phyloP scores from a whole-genome alignment of 1,139 yeast genomes.

The Taphrina confusa region DNA sequence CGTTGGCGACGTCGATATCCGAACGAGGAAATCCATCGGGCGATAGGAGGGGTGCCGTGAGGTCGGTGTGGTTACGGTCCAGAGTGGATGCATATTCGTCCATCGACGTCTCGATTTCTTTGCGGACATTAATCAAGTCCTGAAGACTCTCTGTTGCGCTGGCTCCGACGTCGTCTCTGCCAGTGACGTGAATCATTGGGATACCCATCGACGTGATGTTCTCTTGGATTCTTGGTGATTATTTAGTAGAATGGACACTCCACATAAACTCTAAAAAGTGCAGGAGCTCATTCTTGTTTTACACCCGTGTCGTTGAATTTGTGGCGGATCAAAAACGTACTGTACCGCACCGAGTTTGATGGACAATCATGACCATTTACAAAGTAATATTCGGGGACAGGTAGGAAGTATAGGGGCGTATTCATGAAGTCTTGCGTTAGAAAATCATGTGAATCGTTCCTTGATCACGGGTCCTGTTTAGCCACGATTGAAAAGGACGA shows the following conservation, averaged over 20 bases:
- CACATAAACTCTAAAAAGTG: no score
- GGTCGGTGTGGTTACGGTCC: constrained; percentile 52
- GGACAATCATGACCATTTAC: no score
- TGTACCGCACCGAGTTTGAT: no score
- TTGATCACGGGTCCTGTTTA: background rate
- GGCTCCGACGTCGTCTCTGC: constrained; percentile 2
- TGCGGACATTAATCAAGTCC: constrained; percentile 40
- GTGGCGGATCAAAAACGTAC: no score
- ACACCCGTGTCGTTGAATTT: no score
- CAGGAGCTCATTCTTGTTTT: no score
- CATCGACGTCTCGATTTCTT: constrained; percentile 43
- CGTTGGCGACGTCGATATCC: constrained; percentile 71
- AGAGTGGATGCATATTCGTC: constrained; percentile 44
- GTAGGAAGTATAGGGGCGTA: no score
- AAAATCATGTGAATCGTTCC: constrained; percentile 6
- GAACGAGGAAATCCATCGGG: constrained; percentile 80
- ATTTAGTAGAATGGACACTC: no score
- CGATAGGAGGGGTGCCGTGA: constrained; percentile 66
- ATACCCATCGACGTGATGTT: constrained; percentile 28
- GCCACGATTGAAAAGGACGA: background rate
- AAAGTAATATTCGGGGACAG: no score
- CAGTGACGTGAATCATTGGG: constrained; percentile 33
- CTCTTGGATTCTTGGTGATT: no score
- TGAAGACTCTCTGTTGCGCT: constrained; percentile 22
- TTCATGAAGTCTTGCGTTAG: constrained; percentile 24